Evolutionary conservation across 1,284 basidiomycete genomes (phyloP).

Genomic region (Pisolithus thermaeus): DNA sequence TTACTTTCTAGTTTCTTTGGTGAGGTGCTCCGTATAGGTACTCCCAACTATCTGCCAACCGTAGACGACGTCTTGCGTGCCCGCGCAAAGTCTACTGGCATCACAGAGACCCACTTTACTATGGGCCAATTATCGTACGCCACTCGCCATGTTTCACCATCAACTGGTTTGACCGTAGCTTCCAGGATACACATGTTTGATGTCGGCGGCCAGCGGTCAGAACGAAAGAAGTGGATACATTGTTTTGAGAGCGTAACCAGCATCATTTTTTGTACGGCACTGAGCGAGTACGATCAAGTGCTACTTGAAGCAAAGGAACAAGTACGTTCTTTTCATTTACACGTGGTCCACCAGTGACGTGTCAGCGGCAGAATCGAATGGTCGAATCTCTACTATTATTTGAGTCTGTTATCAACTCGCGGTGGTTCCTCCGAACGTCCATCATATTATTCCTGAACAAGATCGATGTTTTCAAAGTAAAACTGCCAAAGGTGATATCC

Average conservation of each 20-base stretch:
- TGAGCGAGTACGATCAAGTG: conserved; percentile 94
- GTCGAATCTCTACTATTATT: conserved; percentile 90
- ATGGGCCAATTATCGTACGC: conserved; percentile 71
- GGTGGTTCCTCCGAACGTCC: conserved; percentile 92
- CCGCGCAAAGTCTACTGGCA: conserved; percentile 88
- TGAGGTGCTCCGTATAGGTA: conserved; percentile 78
- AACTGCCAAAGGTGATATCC: conserved; percentile 69
- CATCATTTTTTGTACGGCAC: conserved; percentile 92
- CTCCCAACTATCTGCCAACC: conserved; percentile 77
- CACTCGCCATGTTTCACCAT: conserved; percentile 46
- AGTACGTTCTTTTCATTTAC: conserved; percentile 37
- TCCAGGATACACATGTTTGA: conserved; percentile 91
- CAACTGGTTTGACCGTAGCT: conserved; percentile 13
- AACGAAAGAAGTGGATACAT: conserved; percentile 94
- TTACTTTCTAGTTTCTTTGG: conserved; percentile 70
- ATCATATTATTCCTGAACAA: conserved; percentile 95
- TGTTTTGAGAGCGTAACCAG: conserved; percentile 94
- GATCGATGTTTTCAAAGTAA: conserved; percentile 93
- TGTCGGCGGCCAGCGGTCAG: conserved; percentile 89
- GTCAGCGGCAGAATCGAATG: conserved; percentile 78
- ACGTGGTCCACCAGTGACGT: not conserved
- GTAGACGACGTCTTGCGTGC: conserved; percentile 88
- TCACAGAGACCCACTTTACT: conserved; percentile 82
- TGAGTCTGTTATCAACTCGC: conserved; percentile 94
- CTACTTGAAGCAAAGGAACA: conserved; percentile 75